A percentile compares a stretch with the other conserved stretches of the same genome.
phyloP scores from a whole-genome alignment of 768 basidiomycete species.

The Tulasnella sp. region DNA sequence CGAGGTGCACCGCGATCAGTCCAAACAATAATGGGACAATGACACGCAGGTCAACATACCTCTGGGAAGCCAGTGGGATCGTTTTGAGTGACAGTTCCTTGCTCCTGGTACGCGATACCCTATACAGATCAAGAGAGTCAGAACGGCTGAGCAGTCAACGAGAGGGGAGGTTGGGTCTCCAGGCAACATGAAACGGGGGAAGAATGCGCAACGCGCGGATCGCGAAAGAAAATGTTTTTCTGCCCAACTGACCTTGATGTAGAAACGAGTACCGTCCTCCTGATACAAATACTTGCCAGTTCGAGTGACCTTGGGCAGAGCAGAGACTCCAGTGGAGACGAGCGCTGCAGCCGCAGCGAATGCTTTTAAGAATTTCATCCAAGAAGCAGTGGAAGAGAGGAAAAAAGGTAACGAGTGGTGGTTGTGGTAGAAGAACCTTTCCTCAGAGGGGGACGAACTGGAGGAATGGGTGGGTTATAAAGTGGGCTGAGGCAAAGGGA shows the following conservation, averaged over 20 bases:
- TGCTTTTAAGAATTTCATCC: conserved; percentile 23
- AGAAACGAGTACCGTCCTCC: conserved; percentile 71
- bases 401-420: conserved; percentile 2
- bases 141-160: neutral
- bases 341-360: conserved; percentile 37
- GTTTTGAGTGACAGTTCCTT: conserved; percentile 49
- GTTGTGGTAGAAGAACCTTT: neutral
- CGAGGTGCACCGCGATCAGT: neutral
- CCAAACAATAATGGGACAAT: conserved; percentile 29
- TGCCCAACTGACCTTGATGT: conserved; percentile 54
- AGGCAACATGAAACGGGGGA: neutral
- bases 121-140: conserved; percentile 19
- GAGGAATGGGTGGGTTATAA: neutral
- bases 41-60: neutral
- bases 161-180: neutral
- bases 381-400: conserved; percentile 1
- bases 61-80: conserved; percentile 56
- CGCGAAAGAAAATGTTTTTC: neutral
- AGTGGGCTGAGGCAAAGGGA: neutral
- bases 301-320: conserved; percentile 65
- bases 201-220: neutral
- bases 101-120: conserved; percentile 78
- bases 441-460: neutral
- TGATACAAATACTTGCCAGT: conserved; percentile 78
- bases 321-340: conserved; percentile 50